Evolutionary conservation across 306 rosid genomes (phyloP).

Genomic region (Prosopis cineraria): DNA sequence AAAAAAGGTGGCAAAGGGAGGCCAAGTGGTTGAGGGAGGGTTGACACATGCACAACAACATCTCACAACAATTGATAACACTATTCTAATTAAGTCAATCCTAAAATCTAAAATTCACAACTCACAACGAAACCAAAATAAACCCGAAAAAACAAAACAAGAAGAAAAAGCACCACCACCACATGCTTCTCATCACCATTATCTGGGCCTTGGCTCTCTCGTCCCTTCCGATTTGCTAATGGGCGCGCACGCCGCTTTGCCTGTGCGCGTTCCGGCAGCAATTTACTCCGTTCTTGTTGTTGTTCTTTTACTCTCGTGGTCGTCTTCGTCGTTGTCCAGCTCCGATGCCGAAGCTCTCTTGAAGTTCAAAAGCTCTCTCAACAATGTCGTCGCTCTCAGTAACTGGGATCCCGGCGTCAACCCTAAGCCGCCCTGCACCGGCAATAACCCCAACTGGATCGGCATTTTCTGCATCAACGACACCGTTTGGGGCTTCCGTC

Average conservation of each 20-base stretch:
- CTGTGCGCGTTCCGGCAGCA: conserved; percentile 76
- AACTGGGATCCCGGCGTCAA: conserved; percentile 57
- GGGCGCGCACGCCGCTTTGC: conserved; percentile 83
- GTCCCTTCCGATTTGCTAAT: conserved; percentile 33
- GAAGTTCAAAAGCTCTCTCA: conserved; percentile 57
- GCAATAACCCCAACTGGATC: conserved; percentile 53
- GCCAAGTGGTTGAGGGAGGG: background rate
- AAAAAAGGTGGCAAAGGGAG: background rate
- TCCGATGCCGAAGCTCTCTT: conserved; percentile 44
- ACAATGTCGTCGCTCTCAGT: conserved; percentile 32
- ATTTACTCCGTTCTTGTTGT: background rate
- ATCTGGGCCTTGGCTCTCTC: conserved; percentile 20
- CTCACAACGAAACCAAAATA: background rate
- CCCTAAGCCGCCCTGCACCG: conserved; percentile 58
- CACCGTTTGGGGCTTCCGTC: conserved; percentile 63
- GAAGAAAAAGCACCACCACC: background rate
- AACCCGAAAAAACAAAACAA: background rate
- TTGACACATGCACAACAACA: background rate
- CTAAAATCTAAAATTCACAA: conserved; percentile 21
- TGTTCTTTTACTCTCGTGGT: background rate
- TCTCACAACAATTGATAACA: background rate
- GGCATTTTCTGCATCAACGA: conserved; percentile 63
- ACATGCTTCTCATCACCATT: conserved; percentile 4
- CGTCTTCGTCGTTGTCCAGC: background rate
- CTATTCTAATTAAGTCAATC: background rate